A percentile compares a stretch with the other conserved stretches of the same genome.
Evolutionary conservation across 2,329 filamentous ascomycete species (phyloP).

Genomic region (Beauveria asiatica): DNA sequence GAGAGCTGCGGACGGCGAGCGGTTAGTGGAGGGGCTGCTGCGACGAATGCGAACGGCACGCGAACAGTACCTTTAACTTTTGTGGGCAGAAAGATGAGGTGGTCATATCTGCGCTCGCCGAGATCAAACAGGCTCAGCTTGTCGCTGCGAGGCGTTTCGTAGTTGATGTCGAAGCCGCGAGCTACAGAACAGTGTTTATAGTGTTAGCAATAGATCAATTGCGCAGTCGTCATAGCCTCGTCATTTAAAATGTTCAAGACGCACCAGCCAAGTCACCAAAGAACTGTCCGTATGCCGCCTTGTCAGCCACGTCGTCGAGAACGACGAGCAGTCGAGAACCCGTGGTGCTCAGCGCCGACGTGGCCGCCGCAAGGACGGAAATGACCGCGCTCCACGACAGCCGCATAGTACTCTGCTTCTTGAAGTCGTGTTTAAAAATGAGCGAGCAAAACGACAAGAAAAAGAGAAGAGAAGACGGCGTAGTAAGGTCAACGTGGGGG

Average conservation of each 20-base stretch:
- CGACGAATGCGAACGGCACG: not conserved
- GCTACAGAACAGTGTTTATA: slow-evolving; percentile 40
- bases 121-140: slow-evolving; percentile 71
- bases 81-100: slow-evolving; percentile 78
- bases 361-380: slow-evolving; percentile 56
- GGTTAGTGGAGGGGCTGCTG: not conserved
- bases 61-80: slow-evolving; percentile 68
- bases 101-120: slow-evolving; percentile 84
- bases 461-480: not conserved
- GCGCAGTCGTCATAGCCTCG: not conserved
- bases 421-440: not conserved
- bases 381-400: slow-evolving; percentile 64
- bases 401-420: slow-evolving; percentile 48
- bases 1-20: slow-evolving; percentile 50
- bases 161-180: slow-evolving; percentile 72
- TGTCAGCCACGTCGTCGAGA: slow-evolving; percentile 73
- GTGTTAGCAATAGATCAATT: slow-evolving; percentile 4
- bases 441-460: not conserved
- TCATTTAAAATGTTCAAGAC: slow-evolving; percentile 15
- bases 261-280: slow-evolving; percentile 62
- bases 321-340: slow-evolving; percentile 79
- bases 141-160: slow-evolving; percentile 76
- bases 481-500: not conserved
- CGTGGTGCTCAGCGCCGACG: slow-evolving; percentile 67
- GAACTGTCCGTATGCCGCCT: slow-evolving; percentile 76